phyloP scores from a whole-genome alignment of 1,139 yeast species.

The Kluyveromyces sp. region DNA sequence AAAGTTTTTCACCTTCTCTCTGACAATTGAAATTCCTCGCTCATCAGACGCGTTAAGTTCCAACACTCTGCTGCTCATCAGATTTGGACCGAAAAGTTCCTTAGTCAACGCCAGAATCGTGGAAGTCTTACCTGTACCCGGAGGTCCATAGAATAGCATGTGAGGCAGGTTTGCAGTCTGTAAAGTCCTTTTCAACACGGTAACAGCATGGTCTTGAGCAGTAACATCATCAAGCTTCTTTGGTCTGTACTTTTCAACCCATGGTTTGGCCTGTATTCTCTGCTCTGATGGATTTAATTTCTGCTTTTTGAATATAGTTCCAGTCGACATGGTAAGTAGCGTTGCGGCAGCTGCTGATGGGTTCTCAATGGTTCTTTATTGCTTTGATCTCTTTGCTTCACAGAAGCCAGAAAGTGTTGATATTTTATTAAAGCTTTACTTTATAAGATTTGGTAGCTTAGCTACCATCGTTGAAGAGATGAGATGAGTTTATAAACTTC shows the following conservation, averaged over 20 bases:
- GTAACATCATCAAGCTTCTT: constrained; percentile 76
- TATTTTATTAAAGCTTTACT: neutral
- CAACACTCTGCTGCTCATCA: constrained; percentile 69
- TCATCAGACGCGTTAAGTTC: constrained; percentile 96
- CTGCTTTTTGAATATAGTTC: constrained; percentile 19
- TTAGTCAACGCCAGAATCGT: constrained; percentile 84
- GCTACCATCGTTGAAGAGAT: too few relatives aligned
- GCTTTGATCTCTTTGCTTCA: too few relatives aligned
- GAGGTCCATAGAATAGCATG: constrained; percentile 94
- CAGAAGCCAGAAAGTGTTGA: neutral
- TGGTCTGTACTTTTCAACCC: constrained; percentile 46
- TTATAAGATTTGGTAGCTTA: too few relatives aligned
- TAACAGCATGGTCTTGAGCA: constrained; percentile 86
- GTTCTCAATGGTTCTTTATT: neutral
- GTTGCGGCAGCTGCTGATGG: neutral
- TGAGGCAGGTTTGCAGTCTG: constrained; percentile 83
- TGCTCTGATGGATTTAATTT: constrained; percentile 17
- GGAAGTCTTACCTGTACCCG: constrained; percentile 96
- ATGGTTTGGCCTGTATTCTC: constrained; percentile 28
- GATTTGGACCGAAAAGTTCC: constrained; percentile 68
- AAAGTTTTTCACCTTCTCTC: constrained; percentile 87
- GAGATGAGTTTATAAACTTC: too few relatives aligned
- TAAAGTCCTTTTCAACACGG: constrained; percentile 73
- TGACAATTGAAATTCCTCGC: constrained; percentile 86
- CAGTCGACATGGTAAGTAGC: constrained; percentile 9